Base-by-base conservation (phyloP, 352 stramenopile genomes). In the Phytophthora pluvialis region DNA sequence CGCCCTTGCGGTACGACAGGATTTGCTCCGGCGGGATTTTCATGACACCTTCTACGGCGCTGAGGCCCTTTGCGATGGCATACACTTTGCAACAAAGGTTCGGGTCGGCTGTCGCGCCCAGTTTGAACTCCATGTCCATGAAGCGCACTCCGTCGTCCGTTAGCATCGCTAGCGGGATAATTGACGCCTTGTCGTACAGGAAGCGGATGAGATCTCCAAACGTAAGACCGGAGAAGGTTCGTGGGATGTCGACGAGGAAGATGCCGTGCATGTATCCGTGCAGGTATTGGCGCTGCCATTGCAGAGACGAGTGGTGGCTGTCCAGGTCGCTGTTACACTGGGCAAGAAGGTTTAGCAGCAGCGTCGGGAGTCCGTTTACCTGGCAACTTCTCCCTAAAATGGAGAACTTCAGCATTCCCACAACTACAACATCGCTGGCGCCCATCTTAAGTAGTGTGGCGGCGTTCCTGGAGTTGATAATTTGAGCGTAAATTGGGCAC, bases 71-170 rank as follows among this genome's bases (percentile, higher is more conserved):
- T 9, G 83, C 83, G 35, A 94, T 81, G 2, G 79, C 81, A 46
- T 91, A 94, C 16, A 94, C 77, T 36, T 91, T 94, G 66, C 86
- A 92, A 60, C 86, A 94, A 39, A 91, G 29, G 38, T 89, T 92
- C 4, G 86, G 86, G 33, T 94, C 86, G 1, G 86, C 81, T 0
- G 81, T 91, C 1, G 68, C 80, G 2, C 86, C 86, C 6, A 94
- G 61, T 55, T 94, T 94, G 63, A 92, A 94, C 11, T 91, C 81
- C 67, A 88, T 83, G 44, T 91, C 83, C 10, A 90, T 76, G 25
- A 91, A 86, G 40, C 86, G 73, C 12, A 90, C 82, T 9, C 81
- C 78, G 38, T 83, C 73, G 15, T 88, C 81, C 0, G 80, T 89
- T 0, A 92, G 72, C 69, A 94, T 81, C 0, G 83, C 86, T 7